Evolutionary conservation across 2,329 filamentous ascomycete genomes (phyloP).

Genomic region (Fusarium sterilihyphosum): DNA sequence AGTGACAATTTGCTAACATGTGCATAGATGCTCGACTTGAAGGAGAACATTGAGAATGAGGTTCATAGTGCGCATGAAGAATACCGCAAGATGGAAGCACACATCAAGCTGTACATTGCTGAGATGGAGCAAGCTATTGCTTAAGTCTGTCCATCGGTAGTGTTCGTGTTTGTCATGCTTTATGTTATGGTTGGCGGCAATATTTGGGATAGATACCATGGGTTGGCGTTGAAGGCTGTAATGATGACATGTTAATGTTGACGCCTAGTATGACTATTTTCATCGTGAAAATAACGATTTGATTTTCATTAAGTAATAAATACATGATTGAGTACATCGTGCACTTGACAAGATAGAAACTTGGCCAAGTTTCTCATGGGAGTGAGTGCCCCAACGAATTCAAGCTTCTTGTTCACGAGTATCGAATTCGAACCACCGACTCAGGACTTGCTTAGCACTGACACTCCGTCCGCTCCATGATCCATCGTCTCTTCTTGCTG

Average conservation of each 20-base stretch:
- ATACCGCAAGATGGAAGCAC: constrained; percentile 96
- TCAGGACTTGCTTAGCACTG: constrained; percentile 64
- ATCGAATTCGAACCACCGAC: constrained; percentile 68
- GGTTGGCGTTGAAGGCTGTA: constrained; percentile 50
- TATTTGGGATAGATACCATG: constrained; percentile 49
- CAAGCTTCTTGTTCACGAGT: background rate
- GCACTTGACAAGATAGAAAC: background rate
- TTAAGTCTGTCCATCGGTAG: background rate
- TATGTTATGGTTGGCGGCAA: constrained; percentile 24
- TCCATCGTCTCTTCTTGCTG: constrained; percentile 60
- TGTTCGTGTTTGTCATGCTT: constrained; percentile 13
- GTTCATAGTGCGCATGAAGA: constrained; percentile 90
- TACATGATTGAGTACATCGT: background rate
- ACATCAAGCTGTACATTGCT: constrained; percentile 97
- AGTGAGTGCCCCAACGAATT: background rate
- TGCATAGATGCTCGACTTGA: constrained; percentile 90
- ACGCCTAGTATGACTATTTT: constrained; percentile 9
- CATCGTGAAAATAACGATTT: constrained; percentile 7
- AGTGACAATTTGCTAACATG: constrained; percentile 33
- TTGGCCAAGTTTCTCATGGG: background rate
- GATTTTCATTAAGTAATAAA: background rate
- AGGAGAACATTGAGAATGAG: constrained; percentile 96
- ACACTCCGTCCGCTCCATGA: constrained; percentile 69
- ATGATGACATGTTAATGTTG: constrained; percentile 31
- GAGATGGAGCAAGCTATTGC: constrained; percentile 94